phyloP scores from a whole-genome alignment of 2,329 filamentous ascomycete species.

The Helicocarpus griseus region DNA sequence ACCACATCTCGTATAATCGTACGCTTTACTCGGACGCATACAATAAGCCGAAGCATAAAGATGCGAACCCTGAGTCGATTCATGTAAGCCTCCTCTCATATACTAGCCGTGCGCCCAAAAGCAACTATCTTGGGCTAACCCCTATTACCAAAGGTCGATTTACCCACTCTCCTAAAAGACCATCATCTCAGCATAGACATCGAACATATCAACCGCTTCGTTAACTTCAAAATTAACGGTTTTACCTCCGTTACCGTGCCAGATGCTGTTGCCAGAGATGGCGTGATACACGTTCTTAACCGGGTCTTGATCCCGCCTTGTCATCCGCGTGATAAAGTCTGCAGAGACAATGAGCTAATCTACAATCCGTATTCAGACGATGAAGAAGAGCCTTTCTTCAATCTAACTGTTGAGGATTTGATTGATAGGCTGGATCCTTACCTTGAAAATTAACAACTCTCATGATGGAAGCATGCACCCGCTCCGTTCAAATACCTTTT shows the following conservation, averaged over 20 bases:
- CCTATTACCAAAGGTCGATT: conserved; percentile 44
- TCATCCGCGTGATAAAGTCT: conserved; percentile 31
- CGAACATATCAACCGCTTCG: conserved; percentile 55
- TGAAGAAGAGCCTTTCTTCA: neutral
- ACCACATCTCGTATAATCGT: conserved; percentile 63
- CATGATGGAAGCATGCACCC: neutral
- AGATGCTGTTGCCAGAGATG: conserved; percentile 66
- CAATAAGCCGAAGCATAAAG: conserved; percentile 42
- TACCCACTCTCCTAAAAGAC: conserved; percentile 61
- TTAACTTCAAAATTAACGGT: conserved; percentile 66
- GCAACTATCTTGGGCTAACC: no score
- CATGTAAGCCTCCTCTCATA: conserved; percentile 5
- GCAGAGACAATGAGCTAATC: conserved; percentile 16
- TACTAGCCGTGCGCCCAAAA: no score
- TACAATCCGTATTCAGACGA: neutral
- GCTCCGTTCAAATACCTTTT: neutral
- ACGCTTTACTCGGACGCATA: conserved; percentile 78
- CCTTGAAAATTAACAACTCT: neutral
- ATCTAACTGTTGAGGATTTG: neutral
- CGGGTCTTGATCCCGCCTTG: conserved; percentile 68
- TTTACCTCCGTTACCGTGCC: conserved; percentile 54
- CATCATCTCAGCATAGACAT: conserved; percentile 64
- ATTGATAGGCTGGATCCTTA: neutral
- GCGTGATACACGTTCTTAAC: conserved; percentile 69
- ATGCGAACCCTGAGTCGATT: conserved; percentile 37